phyloP scores from a whole-genome alignment of 2,329 filamentous ascomycete species.

The Monilinia aucupariae region DNA sequence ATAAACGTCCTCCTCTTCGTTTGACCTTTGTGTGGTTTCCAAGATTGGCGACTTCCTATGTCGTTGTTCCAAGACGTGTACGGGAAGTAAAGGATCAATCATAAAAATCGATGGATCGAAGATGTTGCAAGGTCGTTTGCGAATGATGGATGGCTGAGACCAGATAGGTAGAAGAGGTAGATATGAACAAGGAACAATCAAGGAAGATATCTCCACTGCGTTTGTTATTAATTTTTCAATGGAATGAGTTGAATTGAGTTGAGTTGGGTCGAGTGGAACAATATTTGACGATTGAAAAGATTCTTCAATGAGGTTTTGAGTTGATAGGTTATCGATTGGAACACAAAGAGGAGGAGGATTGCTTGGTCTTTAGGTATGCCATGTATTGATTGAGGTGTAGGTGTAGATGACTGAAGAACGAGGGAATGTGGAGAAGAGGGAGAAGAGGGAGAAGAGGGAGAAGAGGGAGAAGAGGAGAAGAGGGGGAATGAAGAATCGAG shows the following conservation, averaged over 20 bases:
- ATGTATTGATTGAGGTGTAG: neutral
- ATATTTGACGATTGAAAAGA: neutral
- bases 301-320: neutral
- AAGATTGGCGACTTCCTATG: neutral
- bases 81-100: neutral
- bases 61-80: neutral
- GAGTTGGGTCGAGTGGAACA: neutral
- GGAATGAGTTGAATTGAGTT: constrained; percentile 1
- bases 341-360: neutral
- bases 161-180: neutral
- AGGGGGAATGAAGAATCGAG: neutral
- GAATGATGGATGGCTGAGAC: neutral
- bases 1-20: constrained; percentile 7
- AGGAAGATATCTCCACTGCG: neutral
- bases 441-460: neutral
- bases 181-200: neutral
- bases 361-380: neutral
- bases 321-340: neutral
- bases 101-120: constrained; percentile 4
- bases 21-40: neutral
- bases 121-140: neutral
- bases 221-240: neutral
- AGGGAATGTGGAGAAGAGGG: constrained; percentile 9
- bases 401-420: neutral
- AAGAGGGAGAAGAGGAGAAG: neutral